Evolutionary conservation across 257 asterid species (phyloP).

Genomic region (Agastache rugosa): DNA sequence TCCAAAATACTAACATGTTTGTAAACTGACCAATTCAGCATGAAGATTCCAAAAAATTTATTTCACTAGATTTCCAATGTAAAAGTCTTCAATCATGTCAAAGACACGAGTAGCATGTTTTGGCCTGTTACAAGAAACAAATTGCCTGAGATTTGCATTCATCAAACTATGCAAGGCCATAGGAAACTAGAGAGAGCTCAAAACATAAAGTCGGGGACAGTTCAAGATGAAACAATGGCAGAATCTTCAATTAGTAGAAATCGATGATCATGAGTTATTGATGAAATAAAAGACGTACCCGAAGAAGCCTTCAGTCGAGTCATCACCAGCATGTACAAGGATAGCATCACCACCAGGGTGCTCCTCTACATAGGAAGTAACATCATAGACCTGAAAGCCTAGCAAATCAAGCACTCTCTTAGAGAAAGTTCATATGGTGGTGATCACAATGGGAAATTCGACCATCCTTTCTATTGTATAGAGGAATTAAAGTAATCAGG

Average conservation of each 20-base stretch:
- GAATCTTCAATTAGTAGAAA: not conserved
- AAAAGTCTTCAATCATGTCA: conserved; percentile 88
- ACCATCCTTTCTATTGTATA: not conserved
- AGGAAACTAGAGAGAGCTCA: conserved; percentile 1
- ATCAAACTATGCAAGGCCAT: conserved; percentile 12
- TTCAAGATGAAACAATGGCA: not conserved
- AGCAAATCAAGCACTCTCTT: not conserved
- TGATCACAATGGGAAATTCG: not conserved
- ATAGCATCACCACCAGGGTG: conserved; percentile 99
- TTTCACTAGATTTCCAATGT: conserved; percentile 65
- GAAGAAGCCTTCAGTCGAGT: conserved; percentile 87
- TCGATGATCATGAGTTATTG: not conserved
- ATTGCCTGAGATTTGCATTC: conserved; percentile 6
- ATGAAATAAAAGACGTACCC: conserved; percentile 52
- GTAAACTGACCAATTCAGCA: conserved; percentile 1
- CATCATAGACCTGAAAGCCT: conserved; percentile 81
- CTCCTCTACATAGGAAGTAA: conserved; percentile 90
- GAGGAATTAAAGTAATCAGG: not conserved
- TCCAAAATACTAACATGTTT: conserved; percentile 20
- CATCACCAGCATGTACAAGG: conserved; percentile 88
- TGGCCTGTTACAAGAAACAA: conserved; percentile 62
- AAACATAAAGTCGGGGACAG: conserved; percentile 13
- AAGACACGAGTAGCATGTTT: conserved; percentile 92
- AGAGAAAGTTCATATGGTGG: conserved; percentile 4
- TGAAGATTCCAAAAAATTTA: conserved; percentile 34